phyloP scores from a whole-genome alignment of 75 land plant genomes.

The Picea glauca region DNA sequence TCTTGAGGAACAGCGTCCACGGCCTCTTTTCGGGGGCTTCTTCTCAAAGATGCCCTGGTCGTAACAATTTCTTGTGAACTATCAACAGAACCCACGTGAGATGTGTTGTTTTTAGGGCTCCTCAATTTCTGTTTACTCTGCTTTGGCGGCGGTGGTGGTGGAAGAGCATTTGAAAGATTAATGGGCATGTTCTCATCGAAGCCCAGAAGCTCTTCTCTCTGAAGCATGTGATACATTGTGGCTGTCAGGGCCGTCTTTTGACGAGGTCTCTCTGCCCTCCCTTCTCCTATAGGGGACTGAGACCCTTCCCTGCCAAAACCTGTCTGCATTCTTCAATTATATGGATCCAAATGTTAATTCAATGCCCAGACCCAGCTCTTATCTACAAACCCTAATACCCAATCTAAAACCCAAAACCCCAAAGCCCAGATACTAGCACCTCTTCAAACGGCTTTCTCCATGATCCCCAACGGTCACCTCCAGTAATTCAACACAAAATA shows the following conservation, averaged over 20 bases:
- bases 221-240: neutral
- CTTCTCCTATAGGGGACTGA: constrained; percentile 5
- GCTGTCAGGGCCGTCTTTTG: neutral
- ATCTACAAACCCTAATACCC: neutral
- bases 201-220: constrained; percentile 11
- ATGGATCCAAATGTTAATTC: neutral
- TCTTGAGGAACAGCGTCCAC: neutral
- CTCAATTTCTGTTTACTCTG: constrained; percentile 8
- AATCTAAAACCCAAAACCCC: neutral
- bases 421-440: neutral
- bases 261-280: constrained; percentile 3
- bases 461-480: neutral
- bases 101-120: neutral
- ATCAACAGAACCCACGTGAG: neutral
- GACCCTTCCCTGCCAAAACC: neutral
- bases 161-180: constrained; percentile 4
- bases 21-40: constrained; percentile 5
- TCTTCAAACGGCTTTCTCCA: neutral
- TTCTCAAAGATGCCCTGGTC: neutral
- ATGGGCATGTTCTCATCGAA: constrained; percentile 4
- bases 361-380: neutral
- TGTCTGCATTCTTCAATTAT: neutral
- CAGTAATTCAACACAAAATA: neutral
- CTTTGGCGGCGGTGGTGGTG: neutral
- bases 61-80: neutral